Percentiles rank a stretch among this genome's conserved stretches.
These are phyloP conservation scores for Xanthoparmelia taractica DNA, from an alignment of 495 filamentous ascomycete genomes.

Conservation along the genomic window DNA sequence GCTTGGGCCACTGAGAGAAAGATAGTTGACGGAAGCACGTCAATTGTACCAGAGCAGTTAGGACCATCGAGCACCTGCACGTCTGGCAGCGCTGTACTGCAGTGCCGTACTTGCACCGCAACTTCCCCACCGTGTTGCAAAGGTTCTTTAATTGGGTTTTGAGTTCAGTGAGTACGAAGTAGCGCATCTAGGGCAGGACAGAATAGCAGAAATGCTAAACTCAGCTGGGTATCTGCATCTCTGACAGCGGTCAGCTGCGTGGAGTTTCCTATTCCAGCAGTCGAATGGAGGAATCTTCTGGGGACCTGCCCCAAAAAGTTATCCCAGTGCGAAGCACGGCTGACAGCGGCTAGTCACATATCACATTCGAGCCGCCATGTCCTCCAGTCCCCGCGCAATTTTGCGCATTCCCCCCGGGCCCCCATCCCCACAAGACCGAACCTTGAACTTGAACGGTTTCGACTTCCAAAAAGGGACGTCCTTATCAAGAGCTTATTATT, in stretches of 20 bases:
- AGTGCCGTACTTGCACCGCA: not conserved
- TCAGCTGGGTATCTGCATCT: conserved; percentile 1
- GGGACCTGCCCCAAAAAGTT: not conserved
- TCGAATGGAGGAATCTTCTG: not conserved
- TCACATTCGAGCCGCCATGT: not conserved
- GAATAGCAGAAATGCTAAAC: not conserved
- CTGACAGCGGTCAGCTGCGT: conserved; percentile 12
- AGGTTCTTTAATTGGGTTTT: not conserved
- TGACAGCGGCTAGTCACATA: not conserved
- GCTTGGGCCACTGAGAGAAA: not conserved
- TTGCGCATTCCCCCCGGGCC: not conserved
- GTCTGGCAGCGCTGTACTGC: not conserved
- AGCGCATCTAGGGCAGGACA: not conserved
- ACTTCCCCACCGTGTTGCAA: not conserved
- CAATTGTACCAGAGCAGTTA: not conserved
- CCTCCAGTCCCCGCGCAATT: not conserved
- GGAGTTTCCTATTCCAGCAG: not conserved
- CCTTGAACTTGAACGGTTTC: not conserved
- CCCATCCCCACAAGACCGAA: not conserved
- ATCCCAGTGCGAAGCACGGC: not conserved
- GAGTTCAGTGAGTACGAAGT: not conserved
- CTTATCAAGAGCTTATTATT: not conserved
- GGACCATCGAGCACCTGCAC: not conserved
- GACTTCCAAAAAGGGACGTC: not conserved
- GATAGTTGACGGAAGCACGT: not conserved